phyloP scores from a whole-genome alignment of 2,329 filamentous ascomycete genomes.

The Alternaria atra region DNA sequence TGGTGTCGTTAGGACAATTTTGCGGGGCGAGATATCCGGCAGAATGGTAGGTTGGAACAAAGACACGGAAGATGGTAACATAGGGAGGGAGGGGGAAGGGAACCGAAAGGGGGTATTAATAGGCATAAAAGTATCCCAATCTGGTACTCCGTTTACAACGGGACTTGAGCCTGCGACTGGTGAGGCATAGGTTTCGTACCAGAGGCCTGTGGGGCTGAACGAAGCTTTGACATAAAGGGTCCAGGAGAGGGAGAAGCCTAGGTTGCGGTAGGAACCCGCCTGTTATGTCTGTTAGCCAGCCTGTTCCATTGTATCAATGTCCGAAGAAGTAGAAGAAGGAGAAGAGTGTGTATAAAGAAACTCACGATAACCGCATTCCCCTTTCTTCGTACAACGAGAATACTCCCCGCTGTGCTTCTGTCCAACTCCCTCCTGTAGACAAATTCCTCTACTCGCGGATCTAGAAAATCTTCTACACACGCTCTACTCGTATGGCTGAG shows the following conservation, averaged over 20 bases:
- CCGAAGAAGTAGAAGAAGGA: not conserved
- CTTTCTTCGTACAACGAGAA: conserved; percentile 14
- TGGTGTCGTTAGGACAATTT: not conserved
- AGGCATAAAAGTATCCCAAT: conserved; percentile 19
- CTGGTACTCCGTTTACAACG: conserved; percentile 3
- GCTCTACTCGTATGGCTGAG: conserved; percentile 19
- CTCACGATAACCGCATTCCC: conserved; percentile 18
- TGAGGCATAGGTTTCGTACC: conserved; percentile 26
- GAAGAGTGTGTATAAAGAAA: not conserved
- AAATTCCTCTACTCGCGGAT: conserved; percentile 19
- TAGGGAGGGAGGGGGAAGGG: no score
- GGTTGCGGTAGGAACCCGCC: conserved; percentile 26
- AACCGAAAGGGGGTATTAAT: not conserved
- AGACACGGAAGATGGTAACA: no score
- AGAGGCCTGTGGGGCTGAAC: conserved; percentile 20
- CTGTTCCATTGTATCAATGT: not conserved
- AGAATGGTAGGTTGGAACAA: not conserved
- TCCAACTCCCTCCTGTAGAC: conserved; percentile 23
- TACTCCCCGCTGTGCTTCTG: not conserved
- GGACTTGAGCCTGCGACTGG: conserved; percentile 9
- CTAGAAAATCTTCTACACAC: conserved; percentile 25
- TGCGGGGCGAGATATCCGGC: not conserved
- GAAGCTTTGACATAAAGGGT: conserved; percentile 17
- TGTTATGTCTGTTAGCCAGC: not conserved
- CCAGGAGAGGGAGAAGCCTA: conserved; percentile 26